Percentiles rank a stretch among this genome's conserved stretches.
These are phyloP conservation scores for Dillenia turbinata DNA, from an alignment of 164 flowering plant species.

Conservation along the genomic window DNA sequence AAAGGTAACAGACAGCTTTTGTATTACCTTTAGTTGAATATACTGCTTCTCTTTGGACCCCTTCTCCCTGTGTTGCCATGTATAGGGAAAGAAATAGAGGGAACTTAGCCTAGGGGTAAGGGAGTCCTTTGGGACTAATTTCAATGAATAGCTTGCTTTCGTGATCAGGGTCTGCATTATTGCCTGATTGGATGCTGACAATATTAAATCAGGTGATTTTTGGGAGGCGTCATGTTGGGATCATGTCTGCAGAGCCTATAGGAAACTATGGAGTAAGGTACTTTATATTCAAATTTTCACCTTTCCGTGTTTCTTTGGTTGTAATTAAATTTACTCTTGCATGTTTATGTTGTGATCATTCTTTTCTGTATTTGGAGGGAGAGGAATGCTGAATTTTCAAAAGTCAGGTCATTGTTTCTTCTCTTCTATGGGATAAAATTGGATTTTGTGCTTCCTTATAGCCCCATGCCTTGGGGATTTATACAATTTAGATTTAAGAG, in stretches of 20 bases:
- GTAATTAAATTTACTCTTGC: no score
- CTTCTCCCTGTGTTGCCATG: not conserved
- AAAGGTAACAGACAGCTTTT: slow-evolving; percentile 42
- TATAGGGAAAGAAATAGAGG: no score
- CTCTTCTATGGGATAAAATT: no score
- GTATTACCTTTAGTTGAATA: not conserved
- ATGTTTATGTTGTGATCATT: no score
- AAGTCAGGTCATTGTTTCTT: no score
- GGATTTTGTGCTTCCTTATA: no score
- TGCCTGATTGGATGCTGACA: not conserved
- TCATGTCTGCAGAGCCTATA: slow-evolving; percentile 93
- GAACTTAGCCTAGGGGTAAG: no score
- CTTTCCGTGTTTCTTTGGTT: not conserved
- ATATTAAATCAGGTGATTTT: slow-evolving; percentile 56
- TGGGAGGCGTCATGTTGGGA: slow-evolving; percentile 88
- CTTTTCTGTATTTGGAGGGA: no score
- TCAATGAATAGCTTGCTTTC: not conserved
- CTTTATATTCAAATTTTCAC: not conserved
- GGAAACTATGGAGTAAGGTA: slow-evolving; percentile 98
- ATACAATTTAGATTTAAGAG: no score
- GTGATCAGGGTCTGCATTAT: not conserved
- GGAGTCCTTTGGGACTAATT: not conserved
- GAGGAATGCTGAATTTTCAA: no score
- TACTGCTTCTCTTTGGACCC: not conserved
- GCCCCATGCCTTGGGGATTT: no score